Percentiles rank a stretch among this genome's conserved stretches.
These are phyloP conservation scores for Metahyphopichia silvanorum DNA, from an alignment of 805 yeast species.

Conservation along the genomic window DNA sequence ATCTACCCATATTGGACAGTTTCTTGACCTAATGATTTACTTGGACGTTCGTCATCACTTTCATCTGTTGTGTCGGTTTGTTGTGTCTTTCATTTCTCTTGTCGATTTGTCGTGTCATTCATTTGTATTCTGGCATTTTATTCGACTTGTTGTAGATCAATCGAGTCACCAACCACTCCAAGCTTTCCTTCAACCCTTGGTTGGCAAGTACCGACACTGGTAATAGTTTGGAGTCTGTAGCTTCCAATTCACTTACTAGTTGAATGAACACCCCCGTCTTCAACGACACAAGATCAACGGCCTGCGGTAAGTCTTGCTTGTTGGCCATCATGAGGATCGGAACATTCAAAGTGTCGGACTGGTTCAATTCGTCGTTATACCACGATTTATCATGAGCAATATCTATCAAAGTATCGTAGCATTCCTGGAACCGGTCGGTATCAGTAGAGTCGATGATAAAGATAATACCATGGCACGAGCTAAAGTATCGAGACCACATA, in stretches of 20 bases:
- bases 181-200: constrained; percentile 81
- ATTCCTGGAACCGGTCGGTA: constrained; percentile 76
- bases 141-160: constrained; percentile 62
- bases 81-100: too few relatives aligned
- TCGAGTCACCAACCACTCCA: constrained; percentile 83
- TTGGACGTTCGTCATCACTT: too few relatives aligned
- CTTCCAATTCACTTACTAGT: constrained; percentile 80
- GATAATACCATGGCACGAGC: constrained; percentile 84
- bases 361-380: constrained; percentile 15
- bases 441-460: constrained; percentile 93
- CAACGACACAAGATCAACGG: constrained; percentile 49
- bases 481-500: constrained; percentile 86
- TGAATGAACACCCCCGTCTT: constrained; percentile 79
- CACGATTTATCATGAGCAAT: constrained; percentile 46
- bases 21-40: too few relatives aligned
- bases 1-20: too few relatives aligned
- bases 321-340: constrained; percentile 95
- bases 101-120: constrained; percentile 1
- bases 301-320: constrained; percentile 72
- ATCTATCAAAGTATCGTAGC: constrained; percentile 60
- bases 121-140: constrained; percentile 55
- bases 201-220: constrained; percentile 86
- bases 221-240: constrained; percentile 84
- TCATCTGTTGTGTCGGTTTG: too few relatives aligned
- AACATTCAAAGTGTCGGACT: constrained; percentile 47